Conservation (phyloP, 345 rosid species). For the Murraya paniculata region DNA sequence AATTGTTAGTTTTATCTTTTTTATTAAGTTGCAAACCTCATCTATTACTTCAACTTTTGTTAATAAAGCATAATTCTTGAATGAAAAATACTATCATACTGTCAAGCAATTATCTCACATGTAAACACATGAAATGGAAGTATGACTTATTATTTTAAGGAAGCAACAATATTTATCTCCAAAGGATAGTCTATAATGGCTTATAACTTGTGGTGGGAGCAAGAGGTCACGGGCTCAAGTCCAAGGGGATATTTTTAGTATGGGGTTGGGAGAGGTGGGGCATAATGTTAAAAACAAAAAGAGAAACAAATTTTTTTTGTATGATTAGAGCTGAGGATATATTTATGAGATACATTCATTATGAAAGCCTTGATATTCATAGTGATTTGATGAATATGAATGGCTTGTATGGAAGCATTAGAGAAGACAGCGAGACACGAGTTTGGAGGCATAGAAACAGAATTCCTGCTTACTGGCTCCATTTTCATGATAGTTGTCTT, state of each 20-base stretch:
- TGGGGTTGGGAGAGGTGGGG: too few species aligned
- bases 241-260: too few species aligned
- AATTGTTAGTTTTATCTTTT: conserved; percentile 1
- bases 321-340: not conserved
- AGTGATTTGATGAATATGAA: not conserved
- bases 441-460: not conserved
- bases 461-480: not conserved
- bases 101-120: not conserved
- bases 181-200: too few species aligned
- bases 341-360: not conserved
- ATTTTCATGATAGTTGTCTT: not conserved
- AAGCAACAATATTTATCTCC: not conserved
- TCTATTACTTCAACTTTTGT: not conserved
- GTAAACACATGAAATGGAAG: not conserved
- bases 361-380: not conserved
- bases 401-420: not conserved
- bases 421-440: too few species aligned
- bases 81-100: not conserved
- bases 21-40: not conserved
- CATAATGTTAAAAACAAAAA: too few species aligned
- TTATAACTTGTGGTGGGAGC: too few species aligned
- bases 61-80: not conserved
- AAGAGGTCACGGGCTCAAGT: too few species aligned
- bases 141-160: not conserved
- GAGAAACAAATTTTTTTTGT: not conserved